Evolutionary conservation across 129 eudicot species (phyloP), one percentile per base, ranked within the genome.

Genomic region (Calendula officinalis): DNA sequence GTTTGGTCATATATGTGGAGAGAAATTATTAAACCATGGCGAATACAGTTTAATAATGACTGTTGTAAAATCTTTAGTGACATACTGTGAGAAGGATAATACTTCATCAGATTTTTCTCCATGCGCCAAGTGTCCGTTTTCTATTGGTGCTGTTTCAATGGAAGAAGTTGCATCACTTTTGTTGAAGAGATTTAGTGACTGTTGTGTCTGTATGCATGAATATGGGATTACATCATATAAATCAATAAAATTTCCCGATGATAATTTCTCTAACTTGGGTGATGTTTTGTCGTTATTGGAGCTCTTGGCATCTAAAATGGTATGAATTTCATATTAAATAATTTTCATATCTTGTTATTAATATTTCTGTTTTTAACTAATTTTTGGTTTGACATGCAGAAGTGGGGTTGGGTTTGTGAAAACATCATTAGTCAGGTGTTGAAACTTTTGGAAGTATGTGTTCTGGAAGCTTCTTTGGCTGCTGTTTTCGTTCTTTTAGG

Each of bases 271-370:
- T 55, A 6, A 72, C 50, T 76, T 76, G 60, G 71, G 79, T 32
- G 88, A 88, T 79, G 79, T 80, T 50, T 72, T 88, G 62, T 88
- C 95, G 40, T 68, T 84, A 41, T 52, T 92, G 85, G 98, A 92
- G 87, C 72, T 88, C 60, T 62, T 83, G 39, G 85, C 96, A 68
- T 71, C 84, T 33, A 69, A 56, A 63, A 92, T 88, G 98, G 98
- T 92, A 92, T 64, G 66, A 22, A 41, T 5, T 54, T 70, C 38
- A 42, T 8, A 32, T 38, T 33, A 6, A 17, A 3, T 37, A 37
- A n/a, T 34, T 45, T 59, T 40, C 10, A 33, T n/a, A 37, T 8
- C 32, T 22, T 2, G 30, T 22, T 8, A 41, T 44, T 44, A 34
- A 45, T 16, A 61, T 5, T 52, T 46, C 10, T 52, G 8, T 34